phyloP scores from a whole-genome alignment of 495 filamentous ascomycete species.

The Hypoxylon trugodes region DNA sequence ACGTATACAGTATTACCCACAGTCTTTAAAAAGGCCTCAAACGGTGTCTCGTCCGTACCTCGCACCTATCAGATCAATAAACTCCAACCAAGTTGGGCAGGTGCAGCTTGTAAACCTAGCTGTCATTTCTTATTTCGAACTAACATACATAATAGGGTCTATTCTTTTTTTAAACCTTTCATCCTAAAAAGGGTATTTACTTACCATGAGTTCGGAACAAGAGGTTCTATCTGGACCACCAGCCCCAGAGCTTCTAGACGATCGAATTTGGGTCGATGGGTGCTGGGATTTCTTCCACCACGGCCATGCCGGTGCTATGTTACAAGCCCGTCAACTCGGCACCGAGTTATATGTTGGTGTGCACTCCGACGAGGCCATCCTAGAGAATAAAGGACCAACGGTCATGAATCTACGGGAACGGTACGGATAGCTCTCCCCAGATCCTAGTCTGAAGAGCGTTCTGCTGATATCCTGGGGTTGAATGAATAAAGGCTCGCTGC shows the following conservation, averaged over 20 bases:
- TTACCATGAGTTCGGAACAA: slow-evolving; percentile 42
- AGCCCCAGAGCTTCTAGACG: slow-evolving; percentile 63
- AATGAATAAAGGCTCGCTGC: slow-evolving; percentile 67
- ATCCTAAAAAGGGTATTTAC: not conserved
- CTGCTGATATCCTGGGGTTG: slow-evolving; percentile 34
- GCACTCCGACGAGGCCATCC: slow-evolving; percentile 93
- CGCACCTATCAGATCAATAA: too few relatives aligned
- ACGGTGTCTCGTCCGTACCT: not conserved
- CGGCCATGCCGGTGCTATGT: slow-evolving; percentile 95
- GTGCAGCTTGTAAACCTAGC: not conserved
- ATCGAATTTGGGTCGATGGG: slow-evolving; percentile 95
- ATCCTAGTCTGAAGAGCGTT: slow-evolving; percentile 8
- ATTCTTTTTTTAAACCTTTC: not conserved
- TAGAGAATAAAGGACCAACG: slow-evolving; percentile 96
- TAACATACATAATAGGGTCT: too few relatives aligned
- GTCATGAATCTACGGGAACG: slow-evolving; percentile 95
- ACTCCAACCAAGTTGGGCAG: slow-evolving; percentile 2
- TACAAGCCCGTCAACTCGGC: slow-evolving; percentile 88
- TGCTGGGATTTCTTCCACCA: slow-evolving; percentile 99
- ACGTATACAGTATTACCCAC: not conserved
- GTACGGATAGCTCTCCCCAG: slow-evolving; percentile 51
- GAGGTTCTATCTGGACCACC: slow-evolving; percentile 41
- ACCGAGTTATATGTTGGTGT: slow-evolving; percentile 88
- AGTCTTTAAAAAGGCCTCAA: not conserved
- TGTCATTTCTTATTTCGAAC: not conserved